Evolutionary conservation across 805 yeast species (phyloP), one percentile per base, ranked within the genome.

Genomic region (Kodamaea leandrae): DNA sequence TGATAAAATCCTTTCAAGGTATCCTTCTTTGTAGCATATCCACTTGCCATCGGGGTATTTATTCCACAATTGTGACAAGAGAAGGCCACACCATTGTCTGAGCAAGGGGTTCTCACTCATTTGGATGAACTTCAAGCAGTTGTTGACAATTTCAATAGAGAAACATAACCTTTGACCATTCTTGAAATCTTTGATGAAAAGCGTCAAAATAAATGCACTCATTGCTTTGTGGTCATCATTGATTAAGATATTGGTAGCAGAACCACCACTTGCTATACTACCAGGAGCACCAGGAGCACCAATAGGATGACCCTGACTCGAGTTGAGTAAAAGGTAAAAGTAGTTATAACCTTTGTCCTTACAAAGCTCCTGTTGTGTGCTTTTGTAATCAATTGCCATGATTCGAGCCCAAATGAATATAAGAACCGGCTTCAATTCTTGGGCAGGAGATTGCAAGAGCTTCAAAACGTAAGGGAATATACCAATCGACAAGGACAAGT

Each of bases 331-430:
- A 45, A 82, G 79, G 32, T 88, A 78, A 58, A 93, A 93, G 60
- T 93, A 91, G 52, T 82, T 80, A 61, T 81, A 90, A 0, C 96
- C 96, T 54, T 83, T 84, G 55, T 91, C 98, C 53, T 90, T 90
- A 48, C 93, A 77, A 21, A 93, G 73, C 55, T 93, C 99, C 47
- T 83, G 89, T 60, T 93, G 99, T 3, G 96, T 87, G 54, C 85
- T 83, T 49, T 79, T 77, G 58, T 85, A 83, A 61, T 91, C 98
- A 17, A 93, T 95, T 2, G 97, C 90, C 93, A 93, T 88, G 16
- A 93, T 88, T 50, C 98, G 74, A 0, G 98, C 96, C 99, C 99
- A 93, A 41, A 93, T 93, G 54, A 91, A 93, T 1, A 93, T 93
- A 43, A 93, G 65, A 3, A 91, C 96, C 0, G 98, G 98, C 54